Evolutionary conservation across 2,329 filamentous ascomycete species (phyloP), one percentile per base, ranked within the genome.

Genomic region (Salinomyces thailandicus): DNA sequence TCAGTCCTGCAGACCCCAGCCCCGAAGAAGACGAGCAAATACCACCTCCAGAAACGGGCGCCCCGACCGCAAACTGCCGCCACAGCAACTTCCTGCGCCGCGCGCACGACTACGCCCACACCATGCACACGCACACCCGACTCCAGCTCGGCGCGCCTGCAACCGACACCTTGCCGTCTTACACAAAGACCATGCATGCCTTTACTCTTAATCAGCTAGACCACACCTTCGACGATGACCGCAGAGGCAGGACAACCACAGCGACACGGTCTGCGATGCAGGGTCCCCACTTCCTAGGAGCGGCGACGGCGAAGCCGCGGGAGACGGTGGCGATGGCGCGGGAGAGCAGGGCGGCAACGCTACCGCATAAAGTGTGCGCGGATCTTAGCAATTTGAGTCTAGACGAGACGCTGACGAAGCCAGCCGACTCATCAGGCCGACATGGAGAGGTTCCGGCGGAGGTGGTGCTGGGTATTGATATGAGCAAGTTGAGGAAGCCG

Each of bases 121-220:
- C 41, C 17, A 50, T 53, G 44, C 41, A 49, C 33, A 42, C 42
- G 4, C 45, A 51, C 24, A 47, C 46, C 2, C 33, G 35, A 13
- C 42, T 30, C n/a, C 50, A 52, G 32, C 35, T 48, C 20, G 27
- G 38, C 8, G 38, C 37, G 9, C 38, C 39, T 3, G 12, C 16
- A 2, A 30, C 18, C 7, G 38, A 31, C 3, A 50, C 44, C 4
- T 18, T 50, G 18, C 46, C 45, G 12, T 38, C 37, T 24, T 55
- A 53, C 22, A 38, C 44, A 9, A 40, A 43, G 18, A 47, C 44
- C 1, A 52, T 55, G 48, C 47, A 53, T 28, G 48, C 46, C 11
- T 46, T 45, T 36, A 52, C 50, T 3, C 30, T 49, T 28, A 39
- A 45, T 22, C 50, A 52, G 35, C 24, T 52, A 18, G 43, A 47